These are phyloP conservation scores for Diaporthe velutina DNA, from an alignment of 2,329 filamentous ascomycete species.

Conservation along the genomic window DNA sequence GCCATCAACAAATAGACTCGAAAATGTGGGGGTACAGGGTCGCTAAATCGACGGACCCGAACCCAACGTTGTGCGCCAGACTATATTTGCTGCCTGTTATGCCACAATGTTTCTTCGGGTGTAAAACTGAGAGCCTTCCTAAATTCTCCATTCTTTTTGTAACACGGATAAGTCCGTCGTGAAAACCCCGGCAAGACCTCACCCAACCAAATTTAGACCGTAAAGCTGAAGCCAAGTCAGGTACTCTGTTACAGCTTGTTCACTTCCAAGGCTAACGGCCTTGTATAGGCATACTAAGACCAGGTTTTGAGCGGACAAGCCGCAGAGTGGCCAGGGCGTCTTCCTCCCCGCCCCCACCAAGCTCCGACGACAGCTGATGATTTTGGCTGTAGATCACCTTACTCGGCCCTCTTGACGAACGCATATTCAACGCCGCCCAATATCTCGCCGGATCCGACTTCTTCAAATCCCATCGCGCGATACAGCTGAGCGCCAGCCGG, in stretches of 20 bases:
- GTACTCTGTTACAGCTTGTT: neutral
- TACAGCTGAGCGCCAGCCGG: conserved; percentile 27
- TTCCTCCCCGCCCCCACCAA: neutral
- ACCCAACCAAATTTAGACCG: conserved; percentile 5
- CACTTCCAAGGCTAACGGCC: neutral
- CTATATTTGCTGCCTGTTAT: conserved; percentile 5
- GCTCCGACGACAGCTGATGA: neutral
- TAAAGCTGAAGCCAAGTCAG: neutral
- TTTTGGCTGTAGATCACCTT: neutral
- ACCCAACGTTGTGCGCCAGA: neutral
- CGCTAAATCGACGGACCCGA: neutral
- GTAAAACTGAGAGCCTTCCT: neutral
- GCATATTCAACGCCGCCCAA: conserved; percentile 29
- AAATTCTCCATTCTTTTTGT: neutral
- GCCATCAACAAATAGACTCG: neutral
- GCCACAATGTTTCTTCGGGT: neutral
- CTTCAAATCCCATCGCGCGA: conserved; percentile 23
- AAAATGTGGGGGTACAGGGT: neutral
- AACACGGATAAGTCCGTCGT: conserved; percentile 19
- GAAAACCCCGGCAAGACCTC: neutral
- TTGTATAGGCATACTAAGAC: neutral
- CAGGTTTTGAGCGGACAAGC: neutral
- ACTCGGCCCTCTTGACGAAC: conserved; percentile 27
- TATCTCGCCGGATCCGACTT: conserved; percentile 29
- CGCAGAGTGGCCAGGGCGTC: neutral